Percentiles rank a stretch among this genome's conserved stretches.
Evolutionary conservation across 2,329 filamentous ascomycete genomes (phyloP).

Genomic region (Epichloe glyceriae): DNA sequence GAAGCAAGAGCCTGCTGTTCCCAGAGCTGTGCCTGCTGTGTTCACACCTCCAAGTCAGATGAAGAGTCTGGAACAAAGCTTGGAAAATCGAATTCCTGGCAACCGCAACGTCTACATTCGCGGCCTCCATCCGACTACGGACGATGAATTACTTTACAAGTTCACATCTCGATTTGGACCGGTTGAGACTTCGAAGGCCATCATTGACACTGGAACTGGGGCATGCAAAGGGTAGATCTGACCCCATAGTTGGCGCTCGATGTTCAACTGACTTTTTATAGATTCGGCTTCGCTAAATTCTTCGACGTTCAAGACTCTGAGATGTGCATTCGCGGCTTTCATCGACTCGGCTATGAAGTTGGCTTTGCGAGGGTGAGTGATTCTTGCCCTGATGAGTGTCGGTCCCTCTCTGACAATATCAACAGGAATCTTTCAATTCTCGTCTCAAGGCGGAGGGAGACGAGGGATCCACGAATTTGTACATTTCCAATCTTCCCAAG

Average conservation of each 20-base stretch:
- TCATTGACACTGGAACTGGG: constrained; percentile 86
- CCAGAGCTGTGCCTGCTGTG: constrained; percentile 77
- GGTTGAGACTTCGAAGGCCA: constrained; percentile 95
- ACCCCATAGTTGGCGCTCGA: neutral
- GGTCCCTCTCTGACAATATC: constrained; percentile 13
- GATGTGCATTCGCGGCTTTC: constrained; percentile 91
- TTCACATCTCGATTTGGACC: constrained; percentile 83
- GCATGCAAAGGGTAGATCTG: constrained; percentile 81
- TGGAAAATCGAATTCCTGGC: constrained; percentile 81
- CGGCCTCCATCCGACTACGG: constrained; percentile 87
- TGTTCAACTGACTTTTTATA: constrained; percentile 24
- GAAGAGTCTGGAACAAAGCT: constrained; percentile 83
- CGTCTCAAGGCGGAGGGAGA: constrained; percentile 95
- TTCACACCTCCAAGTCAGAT: constrained; percentile 74
- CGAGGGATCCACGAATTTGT: constrained; percentile 81
- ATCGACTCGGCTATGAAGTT: constrained; percentile 89
- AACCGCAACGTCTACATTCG: constrained; percentile 98
- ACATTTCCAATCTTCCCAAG: constrained; percentile 93
- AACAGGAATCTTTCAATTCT: constrained; percentile 90
- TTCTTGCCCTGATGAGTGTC: neutral
- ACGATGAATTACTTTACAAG: constrained; percentile 71
- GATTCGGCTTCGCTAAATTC: constrained; percentile 97
- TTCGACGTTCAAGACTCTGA: constrained; percentile 78
- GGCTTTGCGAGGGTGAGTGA: constrained; percentile 76
- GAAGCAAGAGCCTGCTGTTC: constrained; percentile 68